phyloP scores from a whole-genome alignment of 352 stramenopile genomes.

The Phytopythium ostracodes region DNA sequence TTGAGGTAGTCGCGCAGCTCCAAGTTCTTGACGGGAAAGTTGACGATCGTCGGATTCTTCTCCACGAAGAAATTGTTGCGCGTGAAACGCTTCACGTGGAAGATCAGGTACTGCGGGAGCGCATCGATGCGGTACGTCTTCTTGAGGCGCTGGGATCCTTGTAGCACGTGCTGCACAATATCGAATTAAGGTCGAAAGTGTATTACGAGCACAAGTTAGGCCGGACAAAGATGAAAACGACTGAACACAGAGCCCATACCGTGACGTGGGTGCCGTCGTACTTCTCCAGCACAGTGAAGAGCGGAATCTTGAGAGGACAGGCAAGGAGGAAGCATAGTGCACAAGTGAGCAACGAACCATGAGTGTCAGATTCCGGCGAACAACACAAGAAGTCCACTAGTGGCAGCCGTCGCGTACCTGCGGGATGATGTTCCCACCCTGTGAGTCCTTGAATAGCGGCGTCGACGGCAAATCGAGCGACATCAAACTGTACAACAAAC shows the following conservation, averaged over 20 bases:
- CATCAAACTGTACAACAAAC: constrained; percentile 79
- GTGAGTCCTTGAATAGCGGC: constrained; percentile 98
- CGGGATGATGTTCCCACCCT: constrained; percentile 96
- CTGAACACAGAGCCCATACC: constrained; percentile 15
- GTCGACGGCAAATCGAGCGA: constrained; percentile 97
- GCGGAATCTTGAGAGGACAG: constrained; percentile 84
- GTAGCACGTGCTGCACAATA: constrained; percentile 43
- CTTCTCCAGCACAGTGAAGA: constrained; percentile 97
- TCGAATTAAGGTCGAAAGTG: background rate
- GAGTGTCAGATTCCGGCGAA: background rate
- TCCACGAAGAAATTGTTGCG: constrained; percentile 98
- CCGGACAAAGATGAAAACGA: background rate
- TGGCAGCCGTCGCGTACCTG: constrained; percentile 36
- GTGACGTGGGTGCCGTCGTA: constrained; percentile 92
- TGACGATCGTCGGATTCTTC: constrained; percentile 99
- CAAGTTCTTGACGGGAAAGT: constrained; percentile 99
- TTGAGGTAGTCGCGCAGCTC: constrained; percentile 92
- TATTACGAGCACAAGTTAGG: too few relatives aligned
- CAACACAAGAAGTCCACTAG: background rate
- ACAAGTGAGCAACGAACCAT: too few relatives aligned
- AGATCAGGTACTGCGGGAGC: constrained; percentile 95
- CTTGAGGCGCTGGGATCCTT: constrained; percentile 78
- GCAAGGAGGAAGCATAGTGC: too few relatives aligned
- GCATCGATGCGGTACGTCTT: constrained; percentile 93
- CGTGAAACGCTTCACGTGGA: constrained; percentile 97